Evolutionary conservation across 2,329 filamentous ascomycete species (phyloP), one percentile per base, ranked within the genome.

Genomic region (Ophiosphaerella herpotricha): DNA sequence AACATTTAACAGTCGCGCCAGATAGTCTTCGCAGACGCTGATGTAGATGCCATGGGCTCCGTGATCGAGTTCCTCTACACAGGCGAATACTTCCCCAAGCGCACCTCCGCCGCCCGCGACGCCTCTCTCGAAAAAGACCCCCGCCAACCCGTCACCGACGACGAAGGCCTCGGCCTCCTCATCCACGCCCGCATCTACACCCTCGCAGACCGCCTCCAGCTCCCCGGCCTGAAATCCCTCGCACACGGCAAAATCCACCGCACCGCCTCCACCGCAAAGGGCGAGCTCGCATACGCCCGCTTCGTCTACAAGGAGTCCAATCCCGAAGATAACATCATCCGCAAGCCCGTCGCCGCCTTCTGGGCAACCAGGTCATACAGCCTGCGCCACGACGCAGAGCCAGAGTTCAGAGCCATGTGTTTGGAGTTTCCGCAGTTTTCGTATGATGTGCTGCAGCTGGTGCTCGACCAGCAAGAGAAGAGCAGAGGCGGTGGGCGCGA

Each of bases 101-200:
- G 77, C 46, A 73, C 81, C 16, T 81, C 81, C 61, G 84, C 85
- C 63, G 69, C 86, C 12, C 83, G 84, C 45, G 81, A 86, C 63
- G 85, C 85, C 37, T 76, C 80, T 24, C 84, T 95, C 39, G 90
- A 95, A 68, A 71, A 79, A 46, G 88, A 93, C 68, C 82, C 87
- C 0, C 75, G 81, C 7, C 72, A 85, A 11, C 88, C 88, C 3
- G 71, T 76, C 0, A 79, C 90, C 48, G 91, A 96, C 75, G 82
- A 90, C 69, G 84, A 83, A n/a, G 91, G 91, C 59, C 82, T 87
- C 12, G 89, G 93, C 68, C 85, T 97, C 14, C 85, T 97, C 54
- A 90, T 89, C 67, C 92, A 97, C 72, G 92, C 92, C 18, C 88
- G 89, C 57, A 84, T 96, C 57, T 96, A 96, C 78, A 96, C 90